A percentile compares a stretch with the other conserved stretches of the same genome.
These are phyloP conservation scores for Capronia coronata DNA, from an alignment of 2,329 filamentous ascomycete species.

Conservation along the genomic window DNA sequence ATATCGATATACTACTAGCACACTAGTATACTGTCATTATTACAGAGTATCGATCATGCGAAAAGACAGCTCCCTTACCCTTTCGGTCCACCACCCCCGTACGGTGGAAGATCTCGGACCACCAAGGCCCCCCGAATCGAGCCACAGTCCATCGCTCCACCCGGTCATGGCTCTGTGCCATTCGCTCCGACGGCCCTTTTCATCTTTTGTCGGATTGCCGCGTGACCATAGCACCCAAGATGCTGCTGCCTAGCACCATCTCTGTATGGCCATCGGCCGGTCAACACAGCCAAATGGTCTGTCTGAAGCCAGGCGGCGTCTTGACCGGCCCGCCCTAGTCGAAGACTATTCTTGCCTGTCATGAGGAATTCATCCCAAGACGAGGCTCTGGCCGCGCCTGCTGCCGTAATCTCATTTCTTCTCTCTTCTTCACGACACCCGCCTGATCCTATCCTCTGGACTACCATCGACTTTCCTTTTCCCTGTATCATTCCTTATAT, in stretches of 20 bases:
- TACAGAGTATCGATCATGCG: too few relatives aligned
- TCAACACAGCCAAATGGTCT: too few relatives aligned
- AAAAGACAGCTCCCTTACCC: too few relatives aligned
- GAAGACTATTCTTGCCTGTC: background rate
- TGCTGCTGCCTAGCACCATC: too few relatives aligned
- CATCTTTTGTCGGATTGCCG: background rate
- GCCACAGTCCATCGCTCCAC: background rate
- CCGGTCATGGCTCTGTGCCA: background rate
- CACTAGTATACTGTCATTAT: too few relatives aligned
- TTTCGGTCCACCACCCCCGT: too few relatives aligned
- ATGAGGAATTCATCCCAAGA: background rate
- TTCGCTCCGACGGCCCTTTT: constrained; percentile 2
- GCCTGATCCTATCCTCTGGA: too few relatives aligned
- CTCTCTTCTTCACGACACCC: too few relatives aligned
- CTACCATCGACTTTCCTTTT: too few relatives aligned
- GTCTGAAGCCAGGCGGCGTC: too few relatives aligned
- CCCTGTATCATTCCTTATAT: background rate
- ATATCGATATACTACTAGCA: too few relatives aligned
- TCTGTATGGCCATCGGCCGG: too few relatives aligned
- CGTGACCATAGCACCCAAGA: background rate
- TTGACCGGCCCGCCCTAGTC: background rate
- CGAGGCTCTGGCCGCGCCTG: background rate
- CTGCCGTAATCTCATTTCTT: background rate
- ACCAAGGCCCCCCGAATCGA: background rate
- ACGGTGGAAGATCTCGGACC: background rate